Percentiles rank a stretch among this genome's conserved stretches.
Conservation (phyloP, 768 basidiomycete species). For the Boletus rufocinnamomeus region DNA sequence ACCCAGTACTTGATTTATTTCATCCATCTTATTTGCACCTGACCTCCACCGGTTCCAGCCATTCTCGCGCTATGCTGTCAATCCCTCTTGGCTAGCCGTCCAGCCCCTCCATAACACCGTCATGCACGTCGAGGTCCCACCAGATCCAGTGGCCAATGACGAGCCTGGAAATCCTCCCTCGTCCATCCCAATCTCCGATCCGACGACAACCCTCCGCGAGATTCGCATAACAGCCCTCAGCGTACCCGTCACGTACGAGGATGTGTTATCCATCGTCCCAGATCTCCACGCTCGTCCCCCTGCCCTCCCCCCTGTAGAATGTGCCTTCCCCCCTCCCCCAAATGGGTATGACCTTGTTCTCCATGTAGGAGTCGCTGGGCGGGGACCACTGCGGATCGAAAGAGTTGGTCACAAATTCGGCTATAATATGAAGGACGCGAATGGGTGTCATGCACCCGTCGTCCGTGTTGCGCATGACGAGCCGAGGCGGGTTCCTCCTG, state of each 20-base stretch:
- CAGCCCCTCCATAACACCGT: constrained; percentile 59
- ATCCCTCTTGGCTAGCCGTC: constrained; percentile 76
- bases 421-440: constrained; percentile 68
- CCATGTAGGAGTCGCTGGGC: constrained; percentile 68
- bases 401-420: constrained; percentile 65
- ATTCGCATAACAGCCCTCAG: constrained; percentile 62
- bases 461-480: constrained; percentile 36
- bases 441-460: constrained; percentile 54
- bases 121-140: constrained; percentile 43
- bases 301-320: constrained; percentile 40
- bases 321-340: constrained; percentile 41
- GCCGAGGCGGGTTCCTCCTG: constrained; percentile 15
- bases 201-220: constrained; percentile 33
- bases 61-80: constrained; percentile 54
- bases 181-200: constrained; percentile 6
- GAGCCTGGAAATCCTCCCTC: constrained; percentile 14
- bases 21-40: constrained; percentile 20
- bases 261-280: constrained; percentile 55
- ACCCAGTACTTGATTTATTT: constrained; percentile 26
- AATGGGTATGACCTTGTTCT: constrained; percentile 69
- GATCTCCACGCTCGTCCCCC: constrained; percentile 64
- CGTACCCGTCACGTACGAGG: constrained; percentile 60
- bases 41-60: constrained; percentile 43
- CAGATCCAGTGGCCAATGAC: constrained; percentile 21
- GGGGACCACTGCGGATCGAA: constrained; percentile 65